Evolutionary conservation across 1,284 basidiomycete genomes (phyloP), one percentile per base, ranked within the genome.

Genomic region (Moesziomyces sp.): DNA sequence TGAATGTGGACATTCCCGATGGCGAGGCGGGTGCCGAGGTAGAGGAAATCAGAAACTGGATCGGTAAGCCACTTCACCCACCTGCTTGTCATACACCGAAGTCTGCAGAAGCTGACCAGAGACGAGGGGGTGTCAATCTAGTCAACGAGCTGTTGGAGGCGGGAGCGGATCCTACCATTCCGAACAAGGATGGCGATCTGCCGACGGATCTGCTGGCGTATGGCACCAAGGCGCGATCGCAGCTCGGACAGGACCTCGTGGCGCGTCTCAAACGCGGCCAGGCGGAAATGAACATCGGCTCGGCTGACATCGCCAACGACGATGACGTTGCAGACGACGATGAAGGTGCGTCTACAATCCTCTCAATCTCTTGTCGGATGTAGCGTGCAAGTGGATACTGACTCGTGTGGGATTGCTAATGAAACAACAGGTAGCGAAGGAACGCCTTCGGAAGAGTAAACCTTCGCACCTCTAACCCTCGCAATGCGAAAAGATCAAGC

Each of bases 31-130:
- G 49, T 0, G 58, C 40, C 5, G 87, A 89, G 68, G 87, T 93
- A 61, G 86, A 86, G 7, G 89, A 90, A 44, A 85, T 89, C 9
- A 87, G 92, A 30, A 83, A 81, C 80, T 84, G 85, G 85, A 78
- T 87, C 14, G 86, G 86, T 86, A 64, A 58, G 85, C 82, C 4
- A 24, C 23, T 10, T 30, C 24, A 1, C 16, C 10, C 10, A 28
- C 47, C 24, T 10, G n/a, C 40, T 1, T 16, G 19, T 10, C 30
- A 13, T 40, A 3, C 38, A 16, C 11, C 5, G 21, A 19, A 26
- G 21, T 3, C 30, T 23, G 11, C 7, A 23, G 11, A 24, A 38
- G 21, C 13, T 13, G 33, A 21, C 19, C 18, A 33, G 14, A 42
- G 21, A 23, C 14, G 14, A 18, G 16, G 11, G 18, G 38, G 3